These are phyloP conservation scores for Cystobasidiaceae sp. DNA, from an alignment of 1,284 basidiomycete genomes.

Conservation along the genomic window DNA sequence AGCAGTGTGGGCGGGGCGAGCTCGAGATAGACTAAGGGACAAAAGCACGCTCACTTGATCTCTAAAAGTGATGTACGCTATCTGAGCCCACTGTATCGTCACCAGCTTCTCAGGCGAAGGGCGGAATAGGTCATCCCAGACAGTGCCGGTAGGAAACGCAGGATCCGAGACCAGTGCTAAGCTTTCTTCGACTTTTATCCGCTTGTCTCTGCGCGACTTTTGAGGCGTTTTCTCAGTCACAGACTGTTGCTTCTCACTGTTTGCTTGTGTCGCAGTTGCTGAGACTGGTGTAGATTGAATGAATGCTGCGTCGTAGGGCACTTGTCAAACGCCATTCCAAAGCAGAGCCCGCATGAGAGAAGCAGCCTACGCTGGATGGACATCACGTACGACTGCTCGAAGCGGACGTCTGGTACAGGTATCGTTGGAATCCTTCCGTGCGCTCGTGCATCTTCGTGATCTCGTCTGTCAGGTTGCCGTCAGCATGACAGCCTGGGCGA, in stretches of 20 bases:
- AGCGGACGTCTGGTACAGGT: slow-evolving; percentile 28
- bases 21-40: not conserved
- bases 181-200: slow-evolving; percentile 20
- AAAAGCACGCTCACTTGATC: slow-evolving; percentile 9
- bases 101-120: not conserved
- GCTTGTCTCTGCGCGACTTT: slow-evolving; percentile 13
- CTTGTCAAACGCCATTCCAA: not conserved
- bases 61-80: slow-evolving; percentile 22
- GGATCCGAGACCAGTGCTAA: slow-evolving; percentile 24
- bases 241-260: not conserved
- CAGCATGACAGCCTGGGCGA: not conserved
- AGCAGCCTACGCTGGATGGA: slow-evolving; percentile 20
- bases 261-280: not conserved
- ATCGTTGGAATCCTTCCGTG: slow-evolving; percentile 23
- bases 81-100: slow-evolving; percentile 15
- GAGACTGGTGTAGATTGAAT: slow-evolving; percentile 11
- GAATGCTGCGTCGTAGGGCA: slow-evolving; percentile 7
- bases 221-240: not conserved
- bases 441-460: slow-evolving; percentile 13
- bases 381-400: slow-evolving; percentile 29
- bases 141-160: slow-evolving; percentile 4
- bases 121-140: slow-evolving; percentile 8
- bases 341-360: not conserved
- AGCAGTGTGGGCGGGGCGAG: too few species aligned
- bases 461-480: not conserved